Conservation (phyloP, 2,329 filamentous ascomycete genomes). For the Aspergillus japonicus region DNA sequence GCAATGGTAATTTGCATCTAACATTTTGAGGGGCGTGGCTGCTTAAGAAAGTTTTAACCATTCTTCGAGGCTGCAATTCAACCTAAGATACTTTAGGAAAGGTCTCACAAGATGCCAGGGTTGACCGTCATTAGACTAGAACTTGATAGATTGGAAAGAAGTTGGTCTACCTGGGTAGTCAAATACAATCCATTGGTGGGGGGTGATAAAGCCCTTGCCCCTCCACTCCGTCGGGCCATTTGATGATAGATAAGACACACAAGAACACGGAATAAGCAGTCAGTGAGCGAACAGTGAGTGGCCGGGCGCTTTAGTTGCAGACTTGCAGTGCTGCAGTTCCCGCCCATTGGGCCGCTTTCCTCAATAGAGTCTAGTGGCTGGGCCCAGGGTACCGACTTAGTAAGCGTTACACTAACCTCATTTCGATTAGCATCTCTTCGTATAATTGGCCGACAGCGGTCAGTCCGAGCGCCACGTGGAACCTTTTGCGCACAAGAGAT, state of each 20-base stretch:
- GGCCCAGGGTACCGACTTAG: no score
- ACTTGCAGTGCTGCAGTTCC: background rate
- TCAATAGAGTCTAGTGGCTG: background rate
- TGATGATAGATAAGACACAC: no score
- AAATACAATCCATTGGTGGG: no score
- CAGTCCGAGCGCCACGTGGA: constrained; percentile 4
- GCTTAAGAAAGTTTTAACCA: background rate
- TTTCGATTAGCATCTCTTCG: background rate
- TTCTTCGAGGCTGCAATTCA: background rate
- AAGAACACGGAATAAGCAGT: background rate
- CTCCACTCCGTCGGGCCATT: background rate
- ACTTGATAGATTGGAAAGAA: background rate
- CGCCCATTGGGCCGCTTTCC: background rate
- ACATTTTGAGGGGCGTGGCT: background rate
- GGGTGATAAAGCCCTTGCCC: background rate
- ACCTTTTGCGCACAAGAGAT: background rate
- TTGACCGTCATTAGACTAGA: constrained; percentile 1
- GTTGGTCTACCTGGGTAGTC: background rate
- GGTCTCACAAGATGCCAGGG: background rate
- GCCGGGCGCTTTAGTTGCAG: background rate
- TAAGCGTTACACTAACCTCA: background rate
- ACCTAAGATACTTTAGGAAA: constrained; percentile 1
- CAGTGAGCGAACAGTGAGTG: background rate
- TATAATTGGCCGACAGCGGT: background rate
- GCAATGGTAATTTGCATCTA: background rate